Conservation (phyloP, 345 rosid species). For the Erodium maritimum region DNA sequence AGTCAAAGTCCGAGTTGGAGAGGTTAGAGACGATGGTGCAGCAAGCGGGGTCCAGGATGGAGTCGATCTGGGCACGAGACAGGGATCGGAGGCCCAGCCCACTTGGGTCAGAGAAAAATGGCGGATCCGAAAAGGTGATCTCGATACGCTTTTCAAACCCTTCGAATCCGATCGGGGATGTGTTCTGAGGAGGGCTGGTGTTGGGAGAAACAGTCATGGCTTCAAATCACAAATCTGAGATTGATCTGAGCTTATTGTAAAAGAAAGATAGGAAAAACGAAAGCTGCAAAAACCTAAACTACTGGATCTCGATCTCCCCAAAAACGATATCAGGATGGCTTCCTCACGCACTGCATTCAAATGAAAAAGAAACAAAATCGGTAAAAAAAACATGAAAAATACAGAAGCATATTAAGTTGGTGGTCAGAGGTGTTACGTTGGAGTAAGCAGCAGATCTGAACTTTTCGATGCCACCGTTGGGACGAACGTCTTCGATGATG, state of each 20-base stretch:
- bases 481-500: conserved; percentile 88
- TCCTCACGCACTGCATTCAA: conserved; percentile 56
- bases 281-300: not conserved
- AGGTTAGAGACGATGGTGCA: conserved; percentile 62
- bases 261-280: conserved; percentile 2
- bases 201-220: too few species aligned
- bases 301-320: not conserved
- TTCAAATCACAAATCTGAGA: too few species aligned
- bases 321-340: conserved; percentile 57
- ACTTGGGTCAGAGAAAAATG: conserved; percentile 35
- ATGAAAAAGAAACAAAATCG: not conserved
- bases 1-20: conserved; percentile 49
- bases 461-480: conserved; percentile 73
- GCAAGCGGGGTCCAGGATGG: conserved; percentile 44
- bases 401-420: not conserved
- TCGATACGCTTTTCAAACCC: conserved; percentile 75
- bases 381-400: not conserved
- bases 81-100: conserved; percentile 46
- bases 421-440: conserved; percentile 25
- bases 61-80: conserved; percentile 39
- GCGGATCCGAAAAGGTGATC: conserved; percentile 39
- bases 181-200: too few species aligned
- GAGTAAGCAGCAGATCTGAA: conserved; percentile 85
- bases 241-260: too few species aligned
- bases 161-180: conserved; percentile 48